A percentile compares a stretch with the other conserved stretches of the same genome.
phyloP scores from a whole-genome alignment of 306 rosid species.

The Fragaria ananassa region DNA sequence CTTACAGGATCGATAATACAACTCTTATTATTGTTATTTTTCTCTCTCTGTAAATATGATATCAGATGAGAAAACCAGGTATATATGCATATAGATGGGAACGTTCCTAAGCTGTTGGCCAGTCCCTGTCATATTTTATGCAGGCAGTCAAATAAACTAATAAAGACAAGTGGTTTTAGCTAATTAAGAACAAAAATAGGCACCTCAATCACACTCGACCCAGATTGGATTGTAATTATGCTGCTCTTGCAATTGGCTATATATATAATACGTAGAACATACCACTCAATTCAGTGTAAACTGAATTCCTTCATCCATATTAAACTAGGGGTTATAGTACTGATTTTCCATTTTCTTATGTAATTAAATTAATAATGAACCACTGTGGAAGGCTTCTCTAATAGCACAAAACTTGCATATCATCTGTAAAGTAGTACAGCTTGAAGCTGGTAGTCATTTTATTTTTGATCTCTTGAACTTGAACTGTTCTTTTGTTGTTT shows the following conservation, averaged over 20 bases:
- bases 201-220: conserved; percentile 1
- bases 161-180: conserved; percentile 4
- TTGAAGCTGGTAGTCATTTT: not conserved
- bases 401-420: not conserved
- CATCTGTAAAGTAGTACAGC: not conserved
- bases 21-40: no score
- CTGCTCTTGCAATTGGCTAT: not conserved
- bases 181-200: not conserved
- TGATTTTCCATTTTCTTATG: not conserved
- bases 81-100: no score
- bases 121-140: not conserved
- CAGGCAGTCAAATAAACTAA: not conserved
- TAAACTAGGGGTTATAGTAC: not conserved
- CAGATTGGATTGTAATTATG: conserved; percentile 7
- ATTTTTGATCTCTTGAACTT: not conserved
- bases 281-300: not conserved
- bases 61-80: no score
- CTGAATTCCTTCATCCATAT: not conserved
- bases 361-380: not conserved
- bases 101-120: not conserved
- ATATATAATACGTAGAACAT: not conserved
- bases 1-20: no score
- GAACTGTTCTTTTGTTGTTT: no score
- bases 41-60: no score
- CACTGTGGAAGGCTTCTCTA: not conserved